Evolutionary conservation across 2,329 filamentous ascomycete genomes (phyloP), one percentile per base, ranked within the genome.

Genomic region (Dactylonectria macrodidyma): DNA sequence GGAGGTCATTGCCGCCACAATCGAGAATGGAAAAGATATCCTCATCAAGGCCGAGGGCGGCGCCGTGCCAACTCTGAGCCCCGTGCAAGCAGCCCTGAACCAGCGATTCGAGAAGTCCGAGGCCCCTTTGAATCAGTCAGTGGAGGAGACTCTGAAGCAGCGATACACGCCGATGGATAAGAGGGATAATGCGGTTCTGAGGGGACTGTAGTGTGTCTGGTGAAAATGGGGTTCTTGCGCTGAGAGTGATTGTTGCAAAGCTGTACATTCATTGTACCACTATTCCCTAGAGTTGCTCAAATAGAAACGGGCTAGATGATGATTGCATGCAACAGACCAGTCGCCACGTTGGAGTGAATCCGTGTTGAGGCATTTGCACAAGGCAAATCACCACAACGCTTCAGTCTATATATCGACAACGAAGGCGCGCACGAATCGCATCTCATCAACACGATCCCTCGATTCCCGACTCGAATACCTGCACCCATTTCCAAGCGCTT

Each of bases 141-240:
- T 87, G 22, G 83, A 87, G 68, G 85, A 90, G 75, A 82, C 84
- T 48, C 78, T 91, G 59, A 83, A 81, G 56, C 87, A 90, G 76
- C 81, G 89, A 73, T 91, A 91, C 74, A 83, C 77, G 71, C 84
- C 84, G 1, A 78, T 87, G 66, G 82, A 84, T 48, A 72, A 83
- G 76, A 81, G 82, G 73, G 83, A 87, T 68, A 83, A 84, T 66
- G 81, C 83, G 33, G 78, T 81, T 62, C 76, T 87, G 66, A 77
- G 84, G 73, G 83, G 83, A 12, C 36, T 82, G 65, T 82, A 76
- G 73, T 63, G 55, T 26, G 59, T 66, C 47, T 48, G 65, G 59
- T 38, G 59, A 67, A 63, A n/a, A 51, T 58, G 54, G 65, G 46
- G 50, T 59, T 50, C 51, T 51, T 55, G 48, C 59, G 67, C 44